Conservation (phyloP, 768 basidiomycete species). For the Coprinopsis sp. region DNA sequence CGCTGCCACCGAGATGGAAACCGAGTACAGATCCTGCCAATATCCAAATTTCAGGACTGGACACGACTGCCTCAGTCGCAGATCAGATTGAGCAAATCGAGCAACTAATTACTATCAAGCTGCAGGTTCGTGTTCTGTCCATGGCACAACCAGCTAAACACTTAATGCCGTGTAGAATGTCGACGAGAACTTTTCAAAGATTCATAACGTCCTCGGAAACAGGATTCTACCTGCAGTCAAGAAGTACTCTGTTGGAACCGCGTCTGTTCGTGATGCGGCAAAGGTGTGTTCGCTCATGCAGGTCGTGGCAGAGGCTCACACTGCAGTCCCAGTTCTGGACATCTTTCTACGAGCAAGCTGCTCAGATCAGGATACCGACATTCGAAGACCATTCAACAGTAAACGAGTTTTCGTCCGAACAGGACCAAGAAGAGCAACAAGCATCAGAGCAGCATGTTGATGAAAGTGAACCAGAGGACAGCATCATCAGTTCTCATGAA, state of each 20-base stretch:
- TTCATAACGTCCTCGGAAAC: slow-evolving; percentile 79
- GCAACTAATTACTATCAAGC: slow-evolving; percentile 86
- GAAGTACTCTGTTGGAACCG: slow-evolving; percentile 79
- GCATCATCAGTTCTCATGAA: slow-evolving; percentile 17
- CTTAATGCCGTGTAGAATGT: slow-evolving; percentile 56
- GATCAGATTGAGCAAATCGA: slow-evolving; percentile 95
- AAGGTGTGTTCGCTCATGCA: slow-evolving; percentile 50
- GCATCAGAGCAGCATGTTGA: slow-evolving; percentile 32
- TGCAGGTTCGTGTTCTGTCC: slow-evolving; percentile 56
- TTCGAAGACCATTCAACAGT: slow-evolving; percentile 63
- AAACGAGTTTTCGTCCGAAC: slow-evolving; percentile 46
- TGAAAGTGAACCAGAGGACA: slow-evolving; percentile 22
- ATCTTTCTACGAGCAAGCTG: slow-evolving; percentile 92
- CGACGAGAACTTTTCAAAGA: slow-evolving; percentile 89
- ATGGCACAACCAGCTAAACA: neutral
- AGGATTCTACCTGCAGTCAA: slow-evolving; percentile 86
- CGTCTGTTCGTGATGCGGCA: slow-evolving; percentile 86
- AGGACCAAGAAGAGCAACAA: too few relatives aligned
- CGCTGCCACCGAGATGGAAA: slow-evolving; percentile 65
- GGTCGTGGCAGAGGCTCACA: neutral
- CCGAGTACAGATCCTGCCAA: slow-evolving; percentile 58
- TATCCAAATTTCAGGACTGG: slow-evolving; percentile 69
- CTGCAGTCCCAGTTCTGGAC: slow-evolving; percentile 78
- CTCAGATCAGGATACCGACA: slow-evolving; percentile 77
- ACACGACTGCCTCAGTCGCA: slow-evolving; percentile 58